Base-by-base conservation (phyloP, 371 early-diverging fungal species). In the Mortierella sp. region DNA sequence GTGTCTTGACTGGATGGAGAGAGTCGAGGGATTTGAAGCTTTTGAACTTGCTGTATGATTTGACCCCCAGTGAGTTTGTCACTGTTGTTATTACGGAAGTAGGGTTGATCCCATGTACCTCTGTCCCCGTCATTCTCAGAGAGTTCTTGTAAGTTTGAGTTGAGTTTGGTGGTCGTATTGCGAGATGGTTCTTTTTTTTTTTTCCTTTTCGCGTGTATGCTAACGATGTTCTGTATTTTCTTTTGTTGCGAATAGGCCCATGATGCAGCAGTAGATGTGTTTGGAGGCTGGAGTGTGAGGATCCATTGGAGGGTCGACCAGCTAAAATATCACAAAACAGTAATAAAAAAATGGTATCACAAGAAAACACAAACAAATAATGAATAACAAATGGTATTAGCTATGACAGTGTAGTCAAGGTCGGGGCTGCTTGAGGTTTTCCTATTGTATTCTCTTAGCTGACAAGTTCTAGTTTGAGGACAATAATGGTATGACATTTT, bases 61-160 rank as follows among this genome's bases (percentile, higher is more conserved):
- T 99, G 41, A 98, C 99, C 3, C 99, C 99, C 38, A 93, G 97
- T 51, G 93, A 96, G 85, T 98, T 95, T 83, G 95, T 99, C 74
- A 94, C 96, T 6, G 91, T 97, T 68, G 96, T 99, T 43, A 92
- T 98, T 21, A 97, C 98, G 35, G 99, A 99, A 90, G 94, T 97
- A 12, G 99, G 99, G 54, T 86, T 96, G 85, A 96, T 98, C 81
- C 98, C 99, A n/a, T 95, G 95, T 83, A 97, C 98, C 32, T 95
- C 95, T 75, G 97, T 97, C 27, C 95, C 97, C 32, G 96, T 97
- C 51, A 96, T 96, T 90, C 82, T 89, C 71, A 82, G 88, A 81
- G 88, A 88, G 74, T 88, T 85, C 80, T 71, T 83, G 80, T 83
- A 84, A 71, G 80, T 77, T 60, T 2, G n/a, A n/a, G 3, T 65